Evolutionary conservation across 768 basidiomycete genomes (phyloP), one percentile per base, ranked within the genome.

Genomic region (Tulasnella calospora): DNA sequence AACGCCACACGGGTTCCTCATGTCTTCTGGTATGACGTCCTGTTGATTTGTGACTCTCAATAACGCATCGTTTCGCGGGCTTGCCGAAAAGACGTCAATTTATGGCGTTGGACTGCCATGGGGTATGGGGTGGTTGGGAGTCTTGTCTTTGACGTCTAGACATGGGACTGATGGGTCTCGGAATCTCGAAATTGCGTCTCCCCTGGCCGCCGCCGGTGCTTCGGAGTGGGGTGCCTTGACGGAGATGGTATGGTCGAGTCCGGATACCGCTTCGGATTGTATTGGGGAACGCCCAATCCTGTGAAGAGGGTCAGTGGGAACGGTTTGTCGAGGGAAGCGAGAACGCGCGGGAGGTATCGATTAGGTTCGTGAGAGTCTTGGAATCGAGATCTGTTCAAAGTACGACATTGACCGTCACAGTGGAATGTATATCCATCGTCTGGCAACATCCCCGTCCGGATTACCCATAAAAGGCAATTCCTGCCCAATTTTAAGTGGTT

Each of bases 211-310:
- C 61, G 61, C 61, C 61, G 61, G 61, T 15, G 61, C 23, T 67
- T 67, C 61, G 61, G 61, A 35, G 61, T 67, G 61, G 61, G 61
- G 61, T 61, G 85, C 38, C 38, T 40, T 40, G 51, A 67, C 61
- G 61, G 61, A 67, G 61, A 67, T 67, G 61, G 61, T 67, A 67
- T 30, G 61, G 61, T 67, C 61, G 61, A 67, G 61, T 67, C 61
- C 61, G 61, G 61, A 33, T 27, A 67, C 27, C n/a, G 61, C 61
- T 67, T 67, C 61, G 61, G 61, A 67, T 67, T 67, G 61, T 67
- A 67, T 67, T 67, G 30, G 61, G 44, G 61, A 67, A 67, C 61
- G 61, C 61, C 61, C 61, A 51, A 67, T 67, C 61, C 61, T 67
- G 61, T 67, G 1, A n/a, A 13, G 61, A 67, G 61, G 61, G 61